Conservation (phyloP, 305 asterid species). For the Fraxinus sp. region DNA sequence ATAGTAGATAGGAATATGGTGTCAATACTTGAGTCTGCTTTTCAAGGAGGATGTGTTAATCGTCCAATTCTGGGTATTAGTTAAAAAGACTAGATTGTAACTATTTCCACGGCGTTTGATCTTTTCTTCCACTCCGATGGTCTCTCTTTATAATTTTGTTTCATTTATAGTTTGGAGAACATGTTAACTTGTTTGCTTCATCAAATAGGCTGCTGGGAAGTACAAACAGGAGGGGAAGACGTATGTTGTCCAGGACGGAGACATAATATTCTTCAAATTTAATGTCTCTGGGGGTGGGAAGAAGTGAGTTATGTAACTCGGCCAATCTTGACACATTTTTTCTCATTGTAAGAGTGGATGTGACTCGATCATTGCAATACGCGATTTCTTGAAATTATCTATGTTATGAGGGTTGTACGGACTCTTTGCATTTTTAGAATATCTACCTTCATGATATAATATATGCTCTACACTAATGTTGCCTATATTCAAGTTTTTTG, state of each 20-base stretch:
- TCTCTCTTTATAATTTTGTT: background rate
- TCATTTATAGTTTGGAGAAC: background rate
- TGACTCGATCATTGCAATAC: slow-evolving; percentile 20
- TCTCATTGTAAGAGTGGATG: slow-evolving; percentile 26
- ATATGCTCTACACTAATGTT: background rate
- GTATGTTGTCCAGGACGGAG: slow-evolving; percentile 92
- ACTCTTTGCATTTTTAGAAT: slow-evolving; percentile 5
- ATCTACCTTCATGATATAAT: background rate
- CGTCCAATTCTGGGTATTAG: background rate
- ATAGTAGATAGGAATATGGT: background rate
- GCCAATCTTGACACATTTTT: slow-evolving; percentile 26
- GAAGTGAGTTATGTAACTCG: slow-evolving; percentile 53
- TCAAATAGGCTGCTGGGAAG: slow-evolving; percentile 82
- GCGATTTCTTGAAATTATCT: slow-evolving; percentile 11
- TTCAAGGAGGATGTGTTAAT: background rate
- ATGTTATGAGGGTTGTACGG: slow-evolving; percentile 32
- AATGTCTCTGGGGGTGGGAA: slow-evolving; percentile 96
- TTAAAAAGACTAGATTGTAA: background rate
- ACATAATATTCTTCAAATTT: slow-evolving; percentile 92
- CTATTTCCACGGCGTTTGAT: background rate
- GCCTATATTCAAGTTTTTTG: background rate
- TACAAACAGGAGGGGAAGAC: slow-evolving; percentile 97
- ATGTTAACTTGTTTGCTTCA: slow-evolving; percentile 6
- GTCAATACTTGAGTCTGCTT: background rate
- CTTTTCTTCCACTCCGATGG: background rate